These are phyloP conservation scores for Annona squamosa DNA, from an alignment of 164 flowering plant species.

Conservation along the genomic window DNA sequence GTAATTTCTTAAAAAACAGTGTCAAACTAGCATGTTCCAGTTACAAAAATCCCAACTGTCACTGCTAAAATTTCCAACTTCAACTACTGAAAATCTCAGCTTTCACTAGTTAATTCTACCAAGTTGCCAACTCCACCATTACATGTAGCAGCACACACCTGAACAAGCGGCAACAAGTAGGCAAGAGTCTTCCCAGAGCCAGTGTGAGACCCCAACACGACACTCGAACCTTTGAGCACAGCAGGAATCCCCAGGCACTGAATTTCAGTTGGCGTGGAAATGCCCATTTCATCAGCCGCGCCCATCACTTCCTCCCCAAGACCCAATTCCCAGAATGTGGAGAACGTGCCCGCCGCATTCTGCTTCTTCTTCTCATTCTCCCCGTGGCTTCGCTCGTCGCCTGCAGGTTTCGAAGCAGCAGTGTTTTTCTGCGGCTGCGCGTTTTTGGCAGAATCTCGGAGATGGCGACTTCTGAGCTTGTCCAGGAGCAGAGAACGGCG, in stretches of 20 bases:
- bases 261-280: constrained; percentile 87
- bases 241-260: constrained; percentile 82
- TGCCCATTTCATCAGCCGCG: constrained; percentile 68
- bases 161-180: constrained; percentile 90
- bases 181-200: constrained; percentile 97
- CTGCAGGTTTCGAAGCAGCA: not conserved
- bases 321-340: constrained; percentile 70
- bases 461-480: constrained; percentile 62
- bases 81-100: no score
- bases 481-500: constrained; percentile 75
- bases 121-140: no score
- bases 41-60: no score
- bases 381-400: constrained; percentile 5
- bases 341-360: constrained; percentile 17
- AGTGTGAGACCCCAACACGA: constrained; percentile 94
- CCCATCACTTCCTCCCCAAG: constrained; percentile 78
- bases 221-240: constrained; percentile 69
- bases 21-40: no score
- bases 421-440: constrained; percentile 3
- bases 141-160: constrained; percentile 34
- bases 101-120: no score
- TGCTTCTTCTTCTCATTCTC: constrained; percentile 15
- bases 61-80: no score
- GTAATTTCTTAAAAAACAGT: no score
- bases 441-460: constrained; percentile 44